Conservation (phyloP, 768 basidiomycete species). For the Dendrothele bispora region DNA sequence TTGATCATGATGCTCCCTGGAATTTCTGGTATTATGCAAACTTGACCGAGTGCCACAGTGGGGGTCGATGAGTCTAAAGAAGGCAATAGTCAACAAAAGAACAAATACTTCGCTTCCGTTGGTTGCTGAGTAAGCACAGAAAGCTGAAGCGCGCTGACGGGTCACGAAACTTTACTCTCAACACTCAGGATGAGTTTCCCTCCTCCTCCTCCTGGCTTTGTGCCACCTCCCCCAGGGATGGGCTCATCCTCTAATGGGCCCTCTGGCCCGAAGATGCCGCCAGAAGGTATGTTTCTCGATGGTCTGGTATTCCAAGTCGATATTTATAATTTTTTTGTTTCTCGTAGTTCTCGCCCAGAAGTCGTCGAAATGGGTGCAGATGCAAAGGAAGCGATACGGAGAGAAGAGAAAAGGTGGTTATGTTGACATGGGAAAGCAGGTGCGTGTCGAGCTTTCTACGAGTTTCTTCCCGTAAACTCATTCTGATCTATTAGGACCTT, state of each 20-base stretch:
- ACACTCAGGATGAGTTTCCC: slow-evolving; percentile 45
- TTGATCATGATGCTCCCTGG: too few species aligned
- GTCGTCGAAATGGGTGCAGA: slow-evolving; percentile 93
- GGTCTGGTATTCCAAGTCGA: slow-evolving; percentile 7
- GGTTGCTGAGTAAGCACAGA: not conserved
- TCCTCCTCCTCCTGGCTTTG: slow-evolving; percentile 44
- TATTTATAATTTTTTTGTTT: slow-evolving; percentile 17
- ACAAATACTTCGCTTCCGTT: not conserved
- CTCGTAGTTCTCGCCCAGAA: slow-evolving; percentile 75
- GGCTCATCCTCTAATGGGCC: slow-evolving; percentile 33
- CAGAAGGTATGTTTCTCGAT: slow-evolving; percentile 41
- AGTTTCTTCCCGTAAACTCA: slow-evolving; percentile 17
- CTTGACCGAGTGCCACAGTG: too few species aligned
- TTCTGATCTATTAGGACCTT: slow-evolving; percentile 59
- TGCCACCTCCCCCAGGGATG: slow-evolving; percentile 55
- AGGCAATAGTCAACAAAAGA: too few species aligned
- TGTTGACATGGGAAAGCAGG: slow-evolving; percentile 92
- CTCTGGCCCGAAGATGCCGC: slow-evolving; percentile 43
- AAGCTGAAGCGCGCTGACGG: not conserved
- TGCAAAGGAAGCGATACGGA: slow-evolving; percentile 91
- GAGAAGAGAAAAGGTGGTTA: slow-evolving; percentile 88
- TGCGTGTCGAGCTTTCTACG: slow-evolving; percentile 33
- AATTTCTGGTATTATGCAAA: too few species aligned
- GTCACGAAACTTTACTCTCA: not conserved
- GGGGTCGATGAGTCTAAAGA: too few species aligned